Evolutionary conservation across 1,284 basidiomycete genomes (phyloP).

Genomic region (Pseudozyma thailandica): DNA sequence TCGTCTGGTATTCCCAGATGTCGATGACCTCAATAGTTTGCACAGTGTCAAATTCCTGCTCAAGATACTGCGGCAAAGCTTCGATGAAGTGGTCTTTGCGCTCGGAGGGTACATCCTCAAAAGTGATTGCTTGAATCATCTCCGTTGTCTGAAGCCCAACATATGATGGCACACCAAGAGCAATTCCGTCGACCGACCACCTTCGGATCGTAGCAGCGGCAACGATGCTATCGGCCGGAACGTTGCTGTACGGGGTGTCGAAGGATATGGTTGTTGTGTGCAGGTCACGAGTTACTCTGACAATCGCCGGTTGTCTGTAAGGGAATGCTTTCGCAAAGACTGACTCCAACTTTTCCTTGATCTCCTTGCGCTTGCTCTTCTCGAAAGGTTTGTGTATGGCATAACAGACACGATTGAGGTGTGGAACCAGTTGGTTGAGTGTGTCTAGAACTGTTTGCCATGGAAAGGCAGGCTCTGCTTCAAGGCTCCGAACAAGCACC

Average conservation of each 20-base stretch:
- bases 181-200: neutral
- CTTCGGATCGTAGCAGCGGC: neutral
- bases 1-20: conserved; percentile 6
- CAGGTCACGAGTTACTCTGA: no score
- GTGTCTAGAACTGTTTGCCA: no score
- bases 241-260: neutral
- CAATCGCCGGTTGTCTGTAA: no score
- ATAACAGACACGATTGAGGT: neutral
- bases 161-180: neutral
- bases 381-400: neutral
- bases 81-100: neutral
- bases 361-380: neutral
- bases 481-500: no score
- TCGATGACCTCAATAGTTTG: conserved; percentile 1
- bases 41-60: neutral
- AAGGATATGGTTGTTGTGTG: neutral
- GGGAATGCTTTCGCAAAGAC: neutral
- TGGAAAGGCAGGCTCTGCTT: no score
- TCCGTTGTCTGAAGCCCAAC: neutral
- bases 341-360: neutral
- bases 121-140: neutral
- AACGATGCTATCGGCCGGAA: neutral
- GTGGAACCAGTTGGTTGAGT: no score
- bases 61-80: neutral
- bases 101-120: neutral